phyloP scores from a whole-genome alignment of 129 eudicot species.

The Deinandra increscens region DNA sequence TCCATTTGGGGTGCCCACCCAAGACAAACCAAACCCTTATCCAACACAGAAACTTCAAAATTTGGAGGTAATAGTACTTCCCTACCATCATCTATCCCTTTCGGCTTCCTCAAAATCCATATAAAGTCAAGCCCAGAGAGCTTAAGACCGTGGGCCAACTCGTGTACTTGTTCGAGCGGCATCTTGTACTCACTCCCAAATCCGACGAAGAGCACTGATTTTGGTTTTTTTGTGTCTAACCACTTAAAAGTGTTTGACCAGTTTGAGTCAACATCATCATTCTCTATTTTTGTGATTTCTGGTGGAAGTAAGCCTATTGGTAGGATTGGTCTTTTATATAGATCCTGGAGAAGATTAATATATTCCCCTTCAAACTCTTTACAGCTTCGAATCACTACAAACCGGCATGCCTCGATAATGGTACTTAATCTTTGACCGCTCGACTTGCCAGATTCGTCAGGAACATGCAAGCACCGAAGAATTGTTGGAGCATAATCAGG shows the following conservation, averaged over 20 bases:
- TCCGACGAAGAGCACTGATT: conserved; percentile 53
- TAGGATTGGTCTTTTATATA: conserved; percentile 42
- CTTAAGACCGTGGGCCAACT: conserved; percentile 49
- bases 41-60: conserved; percentile 26
- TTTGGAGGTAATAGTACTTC: conserved; percentile 36
- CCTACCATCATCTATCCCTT: conserved; percentile 29
- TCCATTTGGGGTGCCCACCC: conserved; percentile 60
- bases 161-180: conserved; percentile 48
- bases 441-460: conserved; percentile 42
- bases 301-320: conserved; percentile 57
- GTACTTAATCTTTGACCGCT: conserved; percentile 43
- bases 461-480: conserved; percentile 22
- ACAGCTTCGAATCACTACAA: conserved; percentile 44
- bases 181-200: conserved; percentile 59
- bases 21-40: conserved; percentile 40
- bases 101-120: conserved; percentile 53
- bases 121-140: conserved; percentile 46
- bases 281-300: conserved; percentile 14
- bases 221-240: conserved; percentile 42
- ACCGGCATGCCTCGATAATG: conserved; percentile 32
- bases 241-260: conserved; percentile 43
- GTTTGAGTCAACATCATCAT: conserved; percentile 20
- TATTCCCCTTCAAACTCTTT: conserved; percentile 56
- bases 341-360: conserved; percentile 35
- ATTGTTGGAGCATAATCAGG: conserved; percentile 37